These are phyloP conservation scores for Alisma plantagoaquatica DNA, from an alignment of 106 monocot species.

Conservation along the genomic window DNA sequence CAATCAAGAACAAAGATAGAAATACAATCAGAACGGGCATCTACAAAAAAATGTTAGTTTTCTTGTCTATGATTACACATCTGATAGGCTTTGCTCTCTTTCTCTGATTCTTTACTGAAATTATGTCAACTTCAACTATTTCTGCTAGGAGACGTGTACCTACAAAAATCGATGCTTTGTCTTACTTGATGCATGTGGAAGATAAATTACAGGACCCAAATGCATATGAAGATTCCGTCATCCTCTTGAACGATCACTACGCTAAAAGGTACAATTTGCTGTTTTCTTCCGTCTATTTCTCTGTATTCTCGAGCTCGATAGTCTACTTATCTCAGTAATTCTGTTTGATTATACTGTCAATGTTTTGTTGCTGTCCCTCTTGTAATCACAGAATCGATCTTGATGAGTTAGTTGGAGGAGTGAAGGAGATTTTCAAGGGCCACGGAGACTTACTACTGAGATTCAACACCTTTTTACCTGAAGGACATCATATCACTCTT, in stretches of 20 bases:
- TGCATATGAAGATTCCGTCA: slow-evolving; percentile 79
- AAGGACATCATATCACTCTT: slow-evolving; percentile 74
- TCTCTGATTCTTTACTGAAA: too few relatives aligned
- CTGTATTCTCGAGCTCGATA: too few relatives aligned
- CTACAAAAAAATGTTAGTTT: too few relatives aligned
- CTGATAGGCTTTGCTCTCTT: too few relatives aligned
- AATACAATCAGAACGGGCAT: too few relatives aligned
- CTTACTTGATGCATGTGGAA: slow-evolving; percentile 73
- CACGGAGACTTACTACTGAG: slow-evolving; percentile 49
- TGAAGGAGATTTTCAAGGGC: slow-evolving; percentile 56
- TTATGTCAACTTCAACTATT: slow-evolving; percentile 23
- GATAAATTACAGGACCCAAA: slow-evolving; percentile 71
- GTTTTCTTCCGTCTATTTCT: too few relatives aligned
- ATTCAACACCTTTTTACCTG: slow-evolving; percentile 59
- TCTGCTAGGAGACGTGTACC: slow-evolving; percentile 24
- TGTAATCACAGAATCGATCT: slow-evolving; percentile 63
- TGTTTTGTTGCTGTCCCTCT: too few relatives aligned
- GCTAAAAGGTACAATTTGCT: slow-evolving; percentile 52
- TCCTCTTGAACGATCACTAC: slow-evolving; percentile 83
- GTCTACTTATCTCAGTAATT: too few relatives aligned
- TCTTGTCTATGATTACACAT: too few relatives aligned
- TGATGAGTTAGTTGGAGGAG: slow-evolving; percentile 42
- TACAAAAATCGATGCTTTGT: slow-evolving; percentile 66
- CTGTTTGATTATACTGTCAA: too few relatives aligned
- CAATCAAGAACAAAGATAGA: too few relatives aligned